Percentiles rank a stretch among this genome's conserved stretches.
Conservation (phyloP, 495 filamentous ascomycete genomes). For the Neurospora sp. region DNA sequence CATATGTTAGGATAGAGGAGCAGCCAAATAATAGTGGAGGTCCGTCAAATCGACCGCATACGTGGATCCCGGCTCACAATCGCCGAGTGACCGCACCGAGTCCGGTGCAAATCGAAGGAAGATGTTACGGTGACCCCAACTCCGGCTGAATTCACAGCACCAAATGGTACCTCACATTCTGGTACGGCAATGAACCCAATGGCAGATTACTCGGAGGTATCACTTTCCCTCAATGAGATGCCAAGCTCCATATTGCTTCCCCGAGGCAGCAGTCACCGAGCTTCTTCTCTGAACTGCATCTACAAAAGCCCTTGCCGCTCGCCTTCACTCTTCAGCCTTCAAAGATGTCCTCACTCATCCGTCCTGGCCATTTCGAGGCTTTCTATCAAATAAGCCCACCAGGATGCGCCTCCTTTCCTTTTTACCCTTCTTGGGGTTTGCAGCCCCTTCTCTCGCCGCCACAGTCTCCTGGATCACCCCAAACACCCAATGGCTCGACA, state of each 20-base stretch:
- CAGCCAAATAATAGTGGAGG: background rate
- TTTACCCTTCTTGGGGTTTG: too few relatives aligned
- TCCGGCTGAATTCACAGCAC: background rate
- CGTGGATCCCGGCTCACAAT: background rate
- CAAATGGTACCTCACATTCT: background rate
- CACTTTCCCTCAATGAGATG: background rate
- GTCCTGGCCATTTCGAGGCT: too few relatives aligned
- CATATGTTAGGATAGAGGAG: background rate
- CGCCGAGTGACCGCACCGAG: background rate
- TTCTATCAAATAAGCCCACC: too few relatives aligned
- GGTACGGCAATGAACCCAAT: background rate
- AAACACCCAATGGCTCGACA: constrained; percentile 13
- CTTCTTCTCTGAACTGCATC: too few relatives aligned
- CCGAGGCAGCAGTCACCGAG: too few relatives aligned
- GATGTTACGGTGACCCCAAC: background rate
- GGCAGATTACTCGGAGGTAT: background rate
- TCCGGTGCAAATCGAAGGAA: background rate
- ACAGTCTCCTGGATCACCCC: background rate
- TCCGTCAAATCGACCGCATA: background rate
- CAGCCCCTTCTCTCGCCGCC: too few relatives aligned
- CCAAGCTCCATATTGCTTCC: background rate
- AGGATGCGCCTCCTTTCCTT: too few relatives aligned
- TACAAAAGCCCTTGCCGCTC: too few relatives aligned
- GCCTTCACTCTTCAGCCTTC: too few relatives aligned
- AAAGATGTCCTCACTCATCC: too few relatives aligned